These are phyloP conservation scores for Amphirosellinia nigrospora DNA, from an alignment of 495 filamentous ascomycete genomes.

Conservation along the genomic window DNA sequence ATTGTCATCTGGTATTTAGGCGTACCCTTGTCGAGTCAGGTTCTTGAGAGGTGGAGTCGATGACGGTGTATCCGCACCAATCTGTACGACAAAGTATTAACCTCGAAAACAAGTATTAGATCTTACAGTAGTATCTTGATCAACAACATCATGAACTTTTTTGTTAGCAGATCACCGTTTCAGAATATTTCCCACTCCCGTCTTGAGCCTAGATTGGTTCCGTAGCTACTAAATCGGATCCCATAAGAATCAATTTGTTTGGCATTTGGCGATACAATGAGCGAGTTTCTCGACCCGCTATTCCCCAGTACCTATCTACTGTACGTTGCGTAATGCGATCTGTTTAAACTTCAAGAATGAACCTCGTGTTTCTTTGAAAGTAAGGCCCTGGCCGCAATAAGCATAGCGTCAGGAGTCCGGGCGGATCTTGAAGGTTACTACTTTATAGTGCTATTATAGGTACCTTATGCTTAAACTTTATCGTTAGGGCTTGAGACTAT, in stretches of 20 bases:
- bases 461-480: too few relatives aligned
- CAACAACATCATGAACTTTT: conserved; percentile 9
- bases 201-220: background rate
- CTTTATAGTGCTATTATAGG: too few relatives aligned
- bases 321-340: too few relatives aligned
- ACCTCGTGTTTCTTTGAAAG: background rate
- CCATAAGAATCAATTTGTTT: background rate
- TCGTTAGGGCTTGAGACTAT: background rate
- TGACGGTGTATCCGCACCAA: background rate
- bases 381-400: background rate
- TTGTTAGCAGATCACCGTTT: conserved; percentile 8
- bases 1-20: background rate
- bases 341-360: background rate
- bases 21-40: background rate
- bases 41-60: background rate
- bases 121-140: conserved; percentile 21
- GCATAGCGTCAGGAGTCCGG: background rate
- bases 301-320: too few relatives aligned
- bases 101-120: background rate
- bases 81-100: background rate
- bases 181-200: conserved; percentile 10
- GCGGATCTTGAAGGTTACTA: too few relatives aligned
- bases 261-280: background rate
- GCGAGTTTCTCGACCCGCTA: background rate
- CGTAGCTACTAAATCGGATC: background rate